Evolutionary conservation across 2,329 filamentous ascomycete species (phyloP).

Genomic region (Nemania sp.): DNA sequence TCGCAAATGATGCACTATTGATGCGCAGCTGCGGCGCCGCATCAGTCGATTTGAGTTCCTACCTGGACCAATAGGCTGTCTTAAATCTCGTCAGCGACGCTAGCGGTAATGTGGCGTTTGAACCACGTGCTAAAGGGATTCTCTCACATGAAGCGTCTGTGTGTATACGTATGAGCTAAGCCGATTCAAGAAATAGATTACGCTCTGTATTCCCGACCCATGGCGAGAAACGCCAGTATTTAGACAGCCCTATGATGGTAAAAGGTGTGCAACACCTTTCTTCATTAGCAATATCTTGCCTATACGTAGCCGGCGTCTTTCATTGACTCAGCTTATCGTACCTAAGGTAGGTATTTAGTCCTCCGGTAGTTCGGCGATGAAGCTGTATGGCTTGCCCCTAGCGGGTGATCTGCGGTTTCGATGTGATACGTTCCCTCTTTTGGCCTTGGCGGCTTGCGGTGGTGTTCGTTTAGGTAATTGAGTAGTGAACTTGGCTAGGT

Average conservation of each 20-base stretch:
- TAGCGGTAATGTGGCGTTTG: constrained; percentile 1
- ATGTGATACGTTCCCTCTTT: neutral
- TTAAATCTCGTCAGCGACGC: constrained; percentile 8
- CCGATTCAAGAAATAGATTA: neutral
- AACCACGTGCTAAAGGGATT: neutral
- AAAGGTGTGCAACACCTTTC: neutral
- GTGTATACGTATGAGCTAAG: neutral
- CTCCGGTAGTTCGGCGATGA: too few species aligned
- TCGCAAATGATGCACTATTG: neutral
- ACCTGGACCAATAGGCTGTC: neutral
- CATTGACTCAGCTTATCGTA: neutral
- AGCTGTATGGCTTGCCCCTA: too few species aligned
- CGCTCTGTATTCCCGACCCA: neutral
- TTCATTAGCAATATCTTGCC: neutral
- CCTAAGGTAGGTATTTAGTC: neutral
- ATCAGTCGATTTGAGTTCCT: constrained; percentile 27
- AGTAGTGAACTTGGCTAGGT: neutral
- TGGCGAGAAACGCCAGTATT: neutral
- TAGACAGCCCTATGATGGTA: neutral
- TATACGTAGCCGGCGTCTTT: too few species aligned
- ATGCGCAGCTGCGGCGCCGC: constrained; percentile 21
- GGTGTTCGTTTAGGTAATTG: constrained; percentile 2
- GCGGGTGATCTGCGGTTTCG: too few species aligned
- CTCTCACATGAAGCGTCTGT: neutral
- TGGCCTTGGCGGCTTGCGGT: constrained; percentile 1